Conservation (phyloP, 495 filamentous ascomycete species). For the Parmelia sp. region DNA sequence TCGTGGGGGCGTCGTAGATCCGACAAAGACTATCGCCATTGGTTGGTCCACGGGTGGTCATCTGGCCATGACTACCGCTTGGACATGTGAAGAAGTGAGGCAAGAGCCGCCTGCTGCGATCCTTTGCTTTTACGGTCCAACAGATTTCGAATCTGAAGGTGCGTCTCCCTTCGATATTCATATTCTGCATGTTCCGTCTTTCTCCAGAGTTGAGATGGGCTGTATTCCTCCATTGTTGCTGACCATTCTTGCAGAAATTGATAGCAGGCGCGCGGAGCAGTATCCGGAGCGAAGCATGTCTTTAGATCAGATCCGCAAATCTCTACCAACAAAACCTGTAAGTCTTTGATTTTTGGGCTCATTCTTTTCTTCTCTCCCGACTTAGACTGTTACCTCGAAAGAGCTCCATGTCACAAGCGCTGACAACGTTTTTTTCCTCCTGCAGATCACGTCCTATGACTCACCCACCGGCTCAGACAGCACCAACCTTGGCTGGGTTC, state of each 20-base stretch:
- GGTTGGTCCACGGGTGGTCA: slow-evolving; percentile 53
- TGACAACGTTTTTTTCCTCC: not conserved
- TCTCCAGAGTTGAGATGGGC: not conserved
- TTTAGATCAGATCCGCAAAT: slow-evolving; percentile 11
- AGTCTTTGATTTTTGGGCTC: not conserved
- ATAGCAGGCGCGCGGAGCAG: slow-evolving; percentile 7
- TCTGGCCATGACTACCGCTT: slow-evolving; percentile 42
- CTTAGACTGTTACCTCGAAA: not conserved
- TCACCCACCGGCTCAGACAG: slow-evolving; percentile 15
- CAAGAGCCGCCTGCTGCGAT: slow-evolving; percentile 38
- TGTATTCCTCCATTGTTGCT: not conserved
- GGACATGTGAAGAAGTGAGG: slow-evolving; percentile 29
- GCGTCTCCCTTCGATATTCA: not conserved
- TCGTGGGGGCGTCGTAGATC: slow-evolving; percentile 39
- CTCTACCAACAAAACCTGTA: slow-evolving; percentile 8
- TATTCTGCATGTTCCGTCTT: not conserved
- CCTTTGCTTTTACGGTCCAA: slow-evolving; percentile 43
- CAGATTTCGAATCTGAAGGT: slow-evolving; percentile 32
- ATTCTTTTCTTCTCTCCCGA: not conserved
- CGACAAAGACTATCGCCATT: slow-evolving; percentile 37
- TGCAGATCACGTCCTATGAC: slow-evolving; percentile 13
- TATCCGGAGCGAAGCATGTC: slow-evolving; percentile 8
- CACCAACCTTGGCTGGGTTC: slow-evolving; percentile 19
- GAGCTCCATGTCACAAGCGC: not conserved
- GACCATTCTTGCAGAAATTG: slow-evolving; percentile 1